phyloP scores from a whole-genome alignment of 305 asterid genomes.

The Fraxinus nigra region DNA sequence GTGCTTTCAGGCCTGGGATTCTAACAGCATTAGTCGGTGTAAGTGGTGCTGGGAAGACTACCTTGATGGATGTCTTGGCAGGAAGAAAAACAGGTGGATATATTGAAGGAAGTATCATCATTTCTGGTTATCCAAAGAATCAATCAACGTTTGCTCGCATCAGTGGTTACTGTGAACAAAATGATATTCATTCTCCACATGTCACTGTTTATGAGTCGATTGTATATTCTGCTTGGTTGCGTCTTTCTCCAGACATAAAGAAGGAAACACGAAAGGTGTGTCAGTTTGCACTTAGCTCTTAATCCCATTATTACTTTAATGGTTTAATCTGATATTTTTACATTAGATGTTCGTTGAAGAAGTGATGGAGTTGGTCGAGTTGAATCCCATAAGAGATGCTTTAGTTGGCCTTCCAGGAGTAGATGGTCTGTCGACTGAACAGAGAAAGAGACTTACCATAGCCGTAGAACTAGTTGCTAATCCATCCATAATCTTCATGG shows the following conservation, averaged over 20 bases:
- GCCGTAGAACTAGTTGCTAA: constrained; percentile 54
- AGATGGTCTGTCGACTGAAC: constrained; percentile 53
- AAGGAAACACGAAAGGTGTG: constrained; percentile 21
- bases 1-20: constrained; percentile 53
- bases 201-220: constrained; percentile 51
- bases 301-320: background rate
- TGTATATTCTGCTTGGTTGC: constrained; percentile 53
- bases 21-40: constrained; percentile 50
- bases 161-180: constrained; percentile 55
- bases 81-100: constrained; percentile 57
- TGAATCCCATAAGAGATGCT: constrained; percentile 32
- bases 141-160: constrained; percentile 51
- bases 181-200: constrained; percentile 49
- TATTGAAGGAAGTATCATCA: constrained; percentile 45
- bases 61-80: constrained; percentile 52
- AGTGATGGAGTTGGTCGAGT: constrained; percentile 53
- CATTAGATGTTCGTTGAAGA: constrained; percentile 49
- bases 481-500: constrained; percentile 59
- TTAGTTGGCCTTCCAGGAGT: constrained; percentile 53
- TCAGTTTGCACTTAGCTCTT: background rate
- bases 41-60: constrained; percentile 61
- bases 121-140: constrained; percentile 43
- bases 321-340: background rate
- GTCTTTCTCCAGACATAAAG: constrained; percentile 36
- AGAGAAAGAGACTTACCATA: constrained; percentile 54